Conservation (phyloP, 345 rosid genomes). For the Combretum micranthum region DNA sequence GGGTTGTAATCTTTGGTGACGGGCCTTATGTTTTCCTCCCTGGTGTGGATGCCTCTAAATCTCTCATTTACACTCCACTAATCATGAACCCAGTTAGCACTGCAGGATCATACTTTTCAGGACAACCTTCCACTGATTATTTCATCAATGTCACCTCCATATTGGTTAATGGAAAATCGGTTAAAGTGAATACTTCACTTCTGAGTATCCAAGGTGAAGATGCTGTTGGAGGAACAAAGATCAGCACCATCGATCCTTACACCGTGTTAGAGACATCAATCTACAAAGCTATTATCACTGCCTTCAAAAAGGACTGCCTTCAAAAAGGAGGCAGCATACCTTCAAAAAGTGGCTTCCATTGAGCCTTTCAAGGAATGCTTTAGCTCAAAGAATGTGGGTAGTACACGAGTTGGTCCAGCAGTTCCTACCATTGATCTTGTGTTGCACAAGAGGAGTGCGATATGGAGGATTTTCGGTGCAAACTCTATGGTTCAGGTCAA, state of each 20-base stretch:
- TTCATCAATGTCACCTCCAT: conserved; percentile 37
- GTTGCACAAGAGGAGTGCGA: conserved; percentile 23
- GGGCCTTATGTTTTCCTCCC: conserved; percentile 29
- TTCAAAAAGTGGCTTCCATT: conserved; percentile 33
- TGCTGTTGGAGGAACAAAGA: conserved; percentile 48
- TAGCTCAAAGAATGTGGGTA: conserved; percentile 19
- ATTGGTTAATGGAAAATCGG: conserved; percentile 21
- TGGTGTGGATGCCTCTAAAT: conserved; percentile 22
- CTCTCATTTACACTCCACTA: conserved; percentile 34
- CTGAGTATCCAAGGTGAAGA: conserved; percentile 29
- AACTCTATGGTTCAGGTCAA: conserved; percentile 37
- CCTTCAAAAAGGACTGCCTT: no score
- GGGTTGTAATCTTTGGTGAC: conserved; percentile 31
- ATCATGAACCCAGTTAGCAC: conserved; percentile 33
- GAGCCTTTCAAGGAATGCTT: conserved; percentile 58
- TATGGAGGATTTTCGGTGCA: conserved; percentile 36
- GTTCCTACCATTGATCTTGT: conserved; percentile 31
- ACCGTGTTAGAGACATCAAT: conserved; percentile 50
- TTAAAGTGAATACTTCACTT: conserved; percentile 23
- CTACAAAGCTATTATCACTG: conserved; percentile 17
- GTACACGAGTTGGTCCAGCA: conserved; percentile 39
- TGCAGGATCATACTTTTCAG: conserved; percentile 4
- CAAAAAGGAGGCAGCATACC: conserved; percentile 20
- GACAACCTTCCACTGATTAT: conserved; percentile 28
- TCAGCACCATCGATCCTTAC: conserved; percentile 66